Percentiles rank a stretch among this genome's conserved stretches.
These are phyloP conservation scores for Diaporthe amygdali DNA, from an alignment of 2,329 filamentous ascomycete genomes.

Conservation along the genomic window DNA sequence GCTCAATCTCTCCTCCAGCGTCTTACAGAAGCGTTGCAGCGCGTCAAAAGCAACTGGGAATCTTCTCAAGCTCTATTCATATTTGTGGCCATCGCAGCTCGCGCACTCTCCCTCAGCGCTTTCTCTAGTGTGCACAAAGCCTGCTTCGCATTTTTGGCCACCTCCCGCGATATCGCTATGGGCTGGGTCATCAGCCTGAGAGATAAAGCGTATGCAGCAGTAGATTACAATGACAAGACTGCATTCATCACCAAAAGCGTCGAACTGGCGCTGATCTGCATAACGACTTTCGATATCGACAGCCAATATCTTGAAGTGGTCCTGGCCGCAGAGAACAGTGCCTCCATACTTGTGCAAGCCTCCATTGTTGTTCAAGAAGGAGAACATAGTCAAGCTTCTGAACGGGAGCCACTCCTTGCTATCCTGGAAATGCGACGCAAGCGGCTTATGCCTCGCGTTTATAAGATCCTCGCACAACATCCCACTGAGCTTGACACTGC, in stretches of 20 bases:
- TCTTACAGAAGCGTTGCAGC: conserved; percentile 36
- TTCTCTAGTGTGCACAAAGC: background rate
- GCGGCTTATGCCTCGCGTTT: conserved; percentile 28
- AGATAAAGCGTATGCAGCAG: conserved; percentile 28
- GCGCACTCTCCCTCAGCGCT: conserved; percentile 46
- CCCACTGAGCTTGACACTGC: conserved; percentile 31
- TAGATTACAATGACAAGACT: conserved; percentile 33
- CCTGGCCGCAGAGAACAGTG: conserved; percentile 31
- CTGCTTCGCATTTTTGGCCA: conserved; percentile 36
- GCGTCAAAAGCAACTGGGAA: conserved; percentile 57
- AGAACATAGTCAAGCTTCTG: background rate
- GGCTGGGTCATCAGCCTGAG: conserved; percentile 45
- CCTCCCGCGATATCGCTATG: conserved; percentile 39
- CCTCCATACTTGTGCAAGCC: conserved; percentile 37
- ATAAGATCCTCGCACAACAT: conserved; percentile 21
- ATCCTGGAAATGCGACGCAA: conserved; percentile 34
- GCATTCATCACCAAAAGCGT: conserved; percentile 39
- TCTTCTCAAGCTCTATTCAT: conserved; percentile 44
- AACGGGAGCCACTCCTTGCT: conserved; percentile 10
- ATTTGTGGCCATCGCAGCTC: conserved; percentile 45
- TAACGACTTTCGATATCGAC: conserved; percentile 51
- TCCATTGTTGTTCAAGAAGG: conserved; percentile 16
- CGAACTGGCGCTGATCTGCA: conserved; percentile 47
- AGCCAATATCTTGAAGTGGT: conserved; percentile 32
- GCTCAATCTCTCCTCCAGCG: conserved; percentile 35